phyloP scores from a whole-genome alignment of 179 eudicot genomes.

The Beta lomatogona region DNA sequence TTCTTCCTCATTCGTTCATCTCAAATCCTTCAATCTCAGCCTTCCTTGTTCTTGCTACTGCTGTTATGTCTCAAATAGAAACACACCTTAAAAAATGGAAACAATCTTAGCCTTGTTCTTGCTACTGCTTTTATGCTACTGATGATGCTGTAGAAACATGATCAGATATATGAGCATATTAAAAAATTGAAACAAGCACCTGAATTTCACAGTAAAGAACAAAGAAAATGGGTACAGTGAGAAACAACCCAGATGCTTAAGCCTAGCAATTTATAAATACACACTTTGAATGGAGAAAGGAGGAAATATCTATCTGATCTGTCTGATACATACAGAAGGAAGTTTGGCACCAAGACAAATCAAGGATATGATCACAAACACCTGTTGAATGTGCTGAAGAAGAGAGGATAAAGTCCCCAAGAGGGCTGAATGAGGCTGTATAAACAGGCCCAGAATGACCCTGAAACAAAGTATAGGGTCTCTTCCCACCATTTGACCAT shows the following conservation, averaged over 20 bases:
- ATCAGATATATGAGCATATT: background rate
- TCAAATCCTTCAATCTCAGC: too few relatives aligned
- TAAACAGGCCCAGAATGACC: conserved; percentile 98
- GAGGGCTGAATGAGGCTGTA: conserved; percentile 83
- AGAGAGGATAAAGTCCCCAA: conserved; percentile 89
- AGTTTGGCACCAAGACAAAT: conserved; percentile 12
- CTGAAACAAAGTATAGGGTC: conserved; percentile 39
- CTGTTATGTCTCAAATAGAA: too few relatives aligned
- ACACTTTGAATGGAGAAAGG: too few relatives aligned
- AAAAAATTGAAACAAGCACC: background rate
- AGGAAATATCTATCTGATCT: too few relatives aligned
- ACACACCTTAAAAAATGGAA: too few relatives aligned
- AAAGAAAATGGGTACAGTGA: background rate
- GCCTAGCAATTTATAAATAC: too few relatives aligned
- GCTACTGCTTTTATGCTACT: too few relatives aligned
- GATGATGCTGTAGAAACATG: background rate
- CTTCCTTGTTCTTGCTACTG: too few relatives aligned
- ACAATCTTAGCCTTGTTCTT: too few relatives aligned
- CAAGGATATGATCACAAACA: conserved; percentile 32
- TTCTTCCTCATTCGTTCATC: too few relatives aligned
- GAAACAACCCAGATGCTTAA: background rate
- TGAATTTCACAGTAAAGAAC: background rate
- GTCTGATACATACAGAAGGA: too few relatives aligned
- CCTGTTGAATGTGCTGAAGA: conserved; percentile 97
- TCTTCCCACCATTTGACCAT: conserved; percentile 35